Base-by-base conservation (phyloP, 192 early-diverging fungal genomes). In the Rhizophagus prolifer region DNA sequence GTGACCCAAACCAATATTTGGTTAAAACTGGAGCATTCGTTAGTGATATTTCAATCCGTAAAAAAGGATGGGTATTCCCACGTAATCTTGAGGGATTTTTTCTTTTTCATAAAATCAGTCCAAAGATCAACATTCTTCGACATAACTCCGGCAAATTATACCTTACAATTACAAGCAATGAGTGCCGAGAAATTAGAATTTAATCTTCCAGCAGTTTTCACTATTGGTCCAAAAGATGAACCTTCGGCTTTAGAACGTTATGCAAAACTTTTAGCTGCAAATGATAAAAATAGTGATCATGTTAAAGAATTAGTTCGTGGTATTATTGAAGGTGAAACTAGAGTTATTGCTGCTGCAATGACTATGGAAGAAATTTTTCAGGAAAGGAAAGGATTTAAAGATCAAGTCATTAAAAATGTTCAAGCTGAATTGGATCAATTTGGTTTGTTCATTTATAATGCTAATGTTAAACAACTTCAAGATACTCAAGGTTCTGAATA, bases 401-500 rank as follows among this genome's bases (percentile, higher is more conserved):
- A 54, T 21, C 50, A 54, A 5, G 50, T 54, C 19, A 54, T 54
- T 54, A 54, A 54, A 21, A 54, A 54, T 54, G 81, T 88, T 30
- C 87, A 89, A 69, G 70, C 66, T 4, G 87, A 88, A 73, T 79
- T 88, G 72, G 79, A 84, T 38, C 87, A 88, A 59, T 88, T 89
- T 76, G 87, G 87, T 46, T 70, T 88, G 14, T 69, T 70, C 61
- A 86, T 90, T 67, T 88, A 88, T 81, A 88, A 88, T 72, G 83
- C 87, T 36, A 88, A 88, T 74, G 76, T 88, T 77, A 89, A 89
- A 75, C 76, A 86, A 60, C 74, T 88, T 58, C 78, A 81, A 38
- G 87, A 88, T 67, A 78, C 82, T 64, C 81, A 81, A 13, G 87
- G 87, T 5, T 79, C 75, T 50, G 87, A 88, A 75, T 88, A 88